A percentile compares a stretch with the other conserved stretches of the same genome.
Conservation (phyloP, 1,139 yeast species). For the Blastobotrys indianensis region DNA sequence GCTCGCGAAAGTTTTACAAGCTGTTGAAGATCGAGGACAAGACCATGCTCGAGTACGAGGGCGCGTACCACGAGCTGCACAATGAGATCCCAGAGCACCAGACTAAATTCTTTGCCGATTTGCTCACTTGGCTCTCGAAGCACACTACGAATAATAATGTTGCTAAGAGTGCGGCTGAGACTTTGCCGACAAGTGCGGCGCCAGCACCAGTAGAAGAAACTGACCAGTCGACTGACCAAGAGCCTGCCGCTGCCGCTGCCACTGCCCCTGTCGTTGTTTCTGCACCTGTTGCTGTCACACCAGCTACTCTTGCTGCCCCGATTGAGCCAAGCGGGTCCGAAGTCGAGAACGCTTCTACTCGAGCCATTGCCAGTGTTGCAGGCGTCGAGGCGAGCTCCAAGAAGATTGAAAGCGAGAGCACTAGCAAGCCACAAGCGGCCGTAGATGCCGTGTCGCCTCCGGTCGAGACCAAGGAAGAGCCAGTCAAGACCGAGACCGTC, state of each 20-base stretch:
- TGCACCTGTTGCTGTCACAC: neutral
- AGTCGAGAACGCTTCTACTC: neutral
- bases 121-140: conserved; percentile 39
- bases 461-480: neutral
- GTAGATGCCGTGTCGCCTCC: no score
- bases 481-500: neutral
- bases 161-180: neutral
- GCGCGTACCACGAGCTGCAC: conserved; percentile 34
- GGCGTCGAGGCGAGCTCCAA: no score
- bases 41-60: conserved; percentile 33
- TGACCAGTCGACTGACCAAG: conserved; percentile 1
- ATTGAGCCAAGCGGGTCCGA: neutral
- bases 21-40: conserved; percentile 35
- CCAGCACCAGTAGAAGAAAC: conserved; percentile 4
- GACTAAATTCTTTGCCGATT: conserved; percentile 33
- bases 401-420: no score
- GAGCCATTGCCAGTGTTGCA: neutral
- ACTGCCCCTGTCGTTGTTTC: neutral
- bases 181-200: conserved; percentile 1
- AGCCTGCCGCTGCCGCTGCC: conserved; percentile 2
- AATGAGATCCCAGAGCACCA: conserved; percentile 42
- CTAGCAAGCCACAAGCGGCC: no score
- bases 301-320: neutral
- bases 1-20: conserved; percentile 44
- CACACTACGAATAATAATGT: conserved; percentile 3